A percentile compares a stretch with the other conserved stretches of the same genome.
Evolutionary conservation across 2,329 filamentous ascomycete species (phyloP).

Genomic region (Alternaria rosae): DNA sequence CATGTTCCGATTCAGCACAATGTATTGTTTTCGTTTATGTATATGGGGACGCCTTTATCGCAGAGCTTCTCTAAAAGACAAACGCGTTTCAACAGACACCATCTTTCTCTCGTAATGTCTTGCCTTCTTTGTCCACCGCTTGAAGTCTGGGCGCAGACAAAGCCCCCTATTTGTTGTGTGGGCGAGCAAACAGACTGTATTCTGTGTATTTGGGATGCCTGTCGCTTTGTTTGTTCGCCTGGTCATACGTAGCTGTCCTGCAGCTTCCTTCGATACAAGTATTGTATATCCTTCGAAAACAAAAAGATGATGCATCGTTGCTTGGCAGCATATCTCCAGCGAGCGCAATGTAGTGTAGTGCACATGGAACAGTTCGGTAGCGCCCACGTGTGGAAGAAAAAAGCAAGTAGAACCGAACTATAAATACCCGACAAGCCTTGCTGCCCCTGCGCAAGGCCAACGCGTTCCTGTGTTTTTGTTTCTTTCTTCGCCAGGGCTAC

Average conservation of each 20-base stretch:
- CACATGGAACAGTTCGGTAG: neutral
- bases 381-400: neutral
- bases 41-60: neutral
- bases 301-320: neutral
- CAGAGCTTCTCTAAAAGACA: neutral
- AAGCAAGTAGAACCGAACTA: neutral
- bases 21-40: neutral
- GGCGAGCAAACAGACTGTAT: neutral
- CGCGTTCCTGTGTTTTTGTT: neutral
- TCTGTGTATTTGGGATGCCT: neutral
- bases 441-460: neutral
- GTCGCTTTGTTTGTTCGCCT: neutral
- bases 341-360: neutral
- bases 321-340: neutral
- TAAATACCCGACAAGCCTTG: neutral
- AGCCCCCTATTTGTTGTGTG: neutral
- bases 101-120: neutral
- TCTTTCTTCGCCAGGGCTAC: neutral
- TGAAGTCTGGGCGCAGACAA: neutral
- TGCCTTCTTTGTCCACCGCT: neutral
- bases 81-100: neutral
- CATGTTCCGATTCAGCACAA: neutral
- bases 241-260: neutral
- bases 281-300: neutral
- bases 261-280: neutral